Conservation (phyloP, 371 early-diverging fungal species). For the Syncephalastrum monosporum region DNA sequence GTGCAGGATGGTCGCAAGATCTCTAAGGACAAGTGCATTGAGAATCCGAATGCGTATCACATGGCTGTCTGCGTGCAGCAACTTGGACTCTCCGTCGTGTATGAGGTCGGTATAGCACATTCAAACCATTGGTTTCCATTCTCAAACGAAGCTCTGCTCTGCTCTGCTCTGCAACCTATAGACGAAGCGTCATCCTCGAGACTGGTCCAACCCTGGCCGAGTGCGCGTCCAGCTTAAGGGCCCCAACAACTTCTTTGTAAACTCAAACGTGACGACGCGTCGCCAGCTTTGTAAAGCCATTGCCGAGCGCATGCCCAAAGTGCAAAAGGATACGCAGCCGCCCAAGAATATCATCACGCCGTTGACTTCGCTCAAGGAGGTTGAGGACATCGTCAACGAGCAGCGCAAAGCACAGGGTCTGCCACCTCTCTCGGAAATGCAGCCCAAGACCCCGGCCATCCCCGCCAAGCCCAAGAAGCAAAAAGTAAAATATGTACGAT, state of each 20-base stretch:
- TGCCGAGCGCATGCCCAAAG: constrained; percentile 33
- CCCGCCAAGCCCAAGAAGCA: constrained; percentile 39
- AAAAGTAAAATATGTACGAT: constrained; percentile 43
- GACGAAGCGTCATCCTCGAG: constrained; percentile 56
- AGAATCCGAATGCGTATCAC: constrained; percentile 64
- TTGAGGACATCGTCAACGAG: constrained; percentile 43
- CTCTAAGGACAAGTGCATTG: constrained; percentile 41
- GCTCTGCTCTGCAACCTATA: constrained; percentile 3
- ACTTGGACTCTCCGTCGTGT: constrained; percentile 55
- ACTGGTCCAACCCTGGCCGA: constrained; percentile 64
- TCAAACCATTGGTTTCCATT: neutral
- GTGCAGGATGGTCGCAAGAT: constrained; percentile 55
- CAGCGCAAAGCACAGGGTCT: constrained; percentile 49
- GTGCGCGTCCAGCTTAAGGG: constrained; percentile 54
- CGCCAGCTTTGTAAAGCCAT: constrained; percentile 29
- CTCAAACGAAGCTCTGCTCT: neutral
- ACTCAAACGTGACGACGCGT: constrained; percentile 28
- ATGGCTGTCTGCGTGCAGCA: constrained; percentile 63
- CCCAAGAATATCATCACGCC: constrained; percentile 41
- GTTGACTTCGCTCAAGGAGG: constrained; percentile 34
- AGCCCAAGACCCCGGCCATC: constrained; percentile 15
- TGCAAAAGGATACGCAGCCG: constrained; percentile 33
- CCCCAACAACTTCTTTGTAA: constrained; percentile 25
- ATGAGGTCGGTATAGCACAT: constrained; percentile 43
- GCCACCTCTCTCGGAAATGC: constrained; percentile 46